Base-by-base conservation (phyloP, 2,329 filamentous ascomycete species). In the Bipolaris zeicola region DNA sequence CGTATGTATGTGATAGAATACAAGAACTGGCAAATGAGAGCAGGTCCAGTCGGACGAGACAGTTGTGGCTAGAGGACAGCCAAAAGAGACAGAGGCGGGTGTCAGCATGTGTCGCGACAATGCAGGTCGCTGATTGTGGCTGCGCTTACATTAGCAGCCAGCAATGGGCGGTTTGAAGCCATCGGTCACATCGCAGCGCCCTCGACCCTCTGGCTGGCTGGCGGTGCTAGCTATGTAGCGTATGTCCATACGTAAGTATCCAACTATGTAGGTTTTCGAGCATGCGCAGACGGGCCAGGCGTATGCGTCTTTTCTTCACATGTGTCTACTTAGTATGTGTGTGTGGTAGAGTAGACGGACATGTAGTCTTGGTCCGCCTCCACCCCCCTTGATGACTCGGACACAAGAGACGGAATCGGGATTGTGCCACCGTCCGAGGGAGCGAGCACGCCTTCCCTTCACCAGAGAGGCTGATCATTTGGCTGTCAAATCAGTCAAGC, bases 21-120 rank as follows among this genome's bases (percentile, higher is more conserved):
- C 20, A 41, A 3, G 38, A 41, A 14, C 8, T 2, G 7, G 2
- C 8, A 28, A 28, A 28, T 7, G 8, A 28, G 26, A 10, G 26
- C 26, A 28, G 8, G 26, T 28, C 36, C 6, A n/a, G 13, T 38
- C 7, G 36, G 6, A 26, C 26, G 31, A 37, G 31, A 22, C 45
- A 14, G n/a, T 50, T 45, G 58, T 57, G 61, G 58, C 50, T 59
- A 39, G 18, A 42, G 50, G 49, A 48, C 43, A 58, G 53, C 60
- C 60, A 62, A 44, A 31, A 31, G 24, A 31, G 42, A 44, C 18
- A 34, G 24, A n/a, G 24, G 37, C 37, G 39, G 49, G 53, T 60
- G 62, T 65, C 59, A 65, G 64, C 64, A 65, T 28, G 10, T 52
- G 49, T 60, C 51, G 52, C 54, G 38, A 52, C 24, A 48, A 56